Evolutionary conservation across 495 filamentous ascomycete genomes (phyloP).

Genomic region (Penicillium coffeae): DNA sequence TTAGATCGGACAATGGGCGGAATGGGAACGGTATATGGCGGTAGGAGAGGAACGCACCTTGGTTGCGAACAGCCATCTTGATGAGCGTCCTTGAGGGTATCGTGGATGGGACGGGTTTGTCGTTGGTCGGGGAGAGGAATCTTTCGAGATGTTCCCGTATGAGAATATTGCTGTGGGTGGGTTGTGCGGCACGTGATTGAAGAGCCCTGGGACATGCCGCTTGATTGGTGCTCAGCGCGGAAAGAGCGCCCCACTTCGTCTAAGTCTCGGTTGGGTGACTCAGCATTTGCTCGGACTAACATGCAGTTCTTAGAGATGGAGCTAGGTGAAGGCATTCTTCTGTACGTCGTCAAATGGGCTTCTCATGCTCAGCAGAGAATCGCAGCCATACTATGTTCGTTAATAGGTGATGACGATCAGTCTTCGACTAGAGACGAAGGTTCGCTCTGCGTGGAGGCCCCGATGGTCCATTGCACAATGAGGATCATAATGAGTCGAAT

Average conservation of each 20-base stretch:
- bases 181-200: slow-evolving; percentile 43
- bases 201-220: neutral
- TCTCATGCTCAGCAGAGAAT: too few species aligned
- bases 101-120: slow-evolving; percentile 37
- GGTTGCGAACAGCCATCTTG: slow-evolving; percentile 41
- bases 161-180: slow-evolving; percentile 28
- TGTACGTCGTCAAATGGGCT: too few species aligned
- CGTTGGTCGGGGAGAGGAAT: slow-evolving; percentile 31
- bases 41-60: slow-evolving; percentile 27
- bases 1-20: slow-evolving; percentile 23
- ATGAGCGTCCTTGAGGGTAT: slow-evolving; percentile 27
- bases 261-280: neutral
- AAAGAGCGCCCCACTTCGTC: neutral
- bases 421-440: too few species aligned
- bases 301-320: neutral
- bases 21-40: slow-evolving; percentile 5
- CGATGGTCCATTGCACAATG: too few species aligned
- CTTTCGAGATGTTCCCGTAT: slow-evolving; percentile 16
- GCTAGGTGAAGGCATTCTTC: too few species aligned
- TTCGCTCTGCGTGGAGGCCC: too few species aligned
- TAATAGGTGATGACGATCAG: too few species aligned
- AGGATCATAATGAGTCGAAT: too few species aligned
- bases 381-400: too few species aligned
- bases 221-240: neutral
- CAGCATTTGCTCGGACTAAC: neutral